phyloP scores from a whole-genome alignment of 805 yeast species.

The Metschnikowia continentalis region DNA sequence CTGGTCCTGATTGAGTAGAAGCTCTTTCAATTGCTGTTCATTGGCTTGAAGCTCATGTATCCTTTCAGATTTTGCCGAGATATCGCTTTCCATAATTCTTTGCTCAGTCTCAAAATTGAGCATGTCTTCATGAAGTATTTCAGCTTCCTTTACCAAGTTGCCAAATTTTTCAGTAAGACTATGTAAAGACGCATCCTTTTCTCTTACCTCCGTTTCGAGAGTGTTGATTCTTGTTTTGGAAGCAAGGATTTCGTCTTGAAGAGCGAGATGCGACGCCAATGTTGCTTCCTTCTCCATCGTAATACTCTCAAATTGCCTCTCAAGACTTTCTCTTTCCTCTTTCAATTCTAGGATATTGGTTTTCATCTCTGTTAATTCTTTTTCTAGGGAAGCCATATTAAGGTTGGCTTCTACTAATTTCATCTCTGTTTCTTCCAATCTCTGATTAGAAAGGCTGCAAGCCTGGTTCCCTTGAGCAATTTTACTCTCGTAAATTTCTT shows the following conservation, averaged over 20 bases:
- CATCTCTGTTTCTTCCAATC: not conserved
- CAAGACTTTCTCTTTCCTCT: not conserved
- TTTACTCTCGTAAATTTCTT: not conserved
- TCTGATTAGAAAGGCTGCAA: not conserved
- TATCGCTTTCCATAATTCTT: constrained; percentile 9
- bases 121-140: constrained; percentile 15
- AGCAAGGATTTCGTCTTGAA: not conserved
- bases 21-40: constrained; percentile 6
- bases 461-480: not conserved
- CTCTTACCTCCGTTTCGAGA: constrained; percentile 17
- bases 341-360: not conserved
- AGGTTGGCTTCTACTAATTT: not conserved
- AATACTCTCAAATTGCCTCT: not conserved
- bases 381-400: not conserved
- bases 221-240: not conserved
- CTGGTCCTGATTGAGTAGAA: constrained; percentile 3
- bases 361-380: not conserved
- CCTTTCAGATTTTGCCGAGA: constrained; percentile 3
- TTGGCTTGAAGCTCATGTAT: constrained; percentile 3
- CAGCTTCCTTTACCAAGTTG: constrained; percentile 15
- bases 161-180: constrained; percentile 17
- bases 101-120: constrained; percentile 16
- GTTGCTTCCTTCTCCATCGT: not conserved
- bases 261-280: not conserved
- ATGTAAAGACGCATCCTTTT: constrained; percentile 20